These are phyloP conservation scores for Fomes fomentarius DNA, from an alignment of 1,284 basidiomycete genomes.

Conservation along the genomic window DNA sequence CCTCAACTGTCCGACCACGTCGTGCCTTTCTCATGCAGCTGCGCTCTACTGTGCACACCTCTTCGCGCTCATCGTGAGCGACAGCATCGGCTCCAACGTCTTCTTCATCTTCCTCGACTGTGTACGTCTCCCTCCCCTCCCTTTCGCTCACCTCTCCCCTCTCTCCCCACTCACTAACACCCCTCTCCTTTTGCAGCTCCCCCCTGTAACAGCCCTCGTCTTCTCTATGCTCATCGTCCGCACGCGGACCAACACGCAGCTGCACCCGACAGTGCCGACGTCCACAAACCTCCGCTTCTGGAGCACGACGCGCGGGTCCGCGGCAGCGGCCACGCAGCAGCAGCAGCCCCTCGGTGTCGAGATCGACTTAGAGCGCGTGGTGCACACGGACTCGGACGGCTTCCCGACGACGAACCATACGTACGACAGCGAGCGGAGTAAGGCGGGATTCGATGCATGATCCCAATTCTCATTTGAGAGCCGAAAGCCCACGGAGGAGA, in stretches of 20 bases:
- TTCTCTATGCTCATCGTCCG: conserved; percentile 8
- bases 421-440: neutral
- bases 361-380: conserved; percentile 3
- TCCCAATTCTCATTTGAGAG: too few relatives aligned
- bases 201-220: conserved; percentile 2
- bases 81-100: neutral
- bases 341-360: too few relatives aligned
- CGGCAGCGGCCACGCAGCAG: neutral
- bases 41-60: neutral
- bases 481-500: too few relatives aligned
- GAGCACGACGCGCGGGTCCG: neutral
- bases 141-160: neutral
- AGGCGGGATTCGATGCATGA: too few relatives aligned
- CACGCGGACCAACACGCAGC: neutral
- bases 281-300: neutral
- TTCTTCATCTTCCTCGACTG: conserved; percentile 6
- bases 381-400: neutral
- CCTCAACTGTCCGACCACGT: too few relatives aligned
- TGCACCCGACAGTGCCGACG: neutral
- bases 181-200: neutral
- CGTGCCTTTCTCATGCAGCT: too few relatives aligned
- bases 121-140: neutral
- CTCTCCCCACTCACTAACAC: neutral
- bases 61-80: neutral
- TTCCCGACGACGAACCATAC: neutral